phyloP scores from a whole-genome alignment of 495 filamentous ascomycete genomes.

The Neurospora tetrasperma region DNA sequence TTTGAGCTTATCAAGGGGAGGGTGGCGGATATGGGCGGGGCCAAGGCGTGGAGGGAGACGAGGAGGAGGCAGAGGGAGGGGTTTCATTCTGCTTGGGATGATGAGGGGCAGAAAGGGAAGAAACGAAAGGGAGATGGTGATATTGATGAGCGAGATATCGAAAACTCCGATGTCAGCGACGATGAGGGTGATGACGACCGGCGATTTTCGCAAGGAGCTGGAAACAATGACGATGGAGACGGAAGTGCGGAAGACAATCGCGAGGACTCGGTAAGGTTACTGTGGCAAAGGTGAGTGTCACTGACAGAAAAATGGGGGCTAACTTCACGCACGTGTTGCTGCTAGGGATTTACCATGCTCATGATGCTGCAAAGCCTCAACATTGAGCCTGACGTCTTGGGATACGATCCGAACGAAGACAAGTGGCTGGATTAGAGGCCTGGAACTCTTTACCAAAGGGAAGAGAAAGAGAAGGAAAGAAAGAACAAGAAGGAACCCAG shows the following conservation, averaged over 20 bases:
- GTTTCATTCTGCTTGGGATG: neutral
- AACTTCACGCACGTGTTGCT: conserved; percentile 2
- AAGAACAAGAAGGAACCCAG: neutral
- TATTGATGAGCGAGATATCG: conserved; percentile 2
- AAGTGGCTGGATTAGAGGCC: conserved; percentile 16
- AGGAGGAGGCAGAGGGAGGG: conserved; percentile 5
- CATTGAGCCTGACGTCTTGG: conserved; percentile 20
- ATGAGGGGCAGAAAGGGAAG: neutral
- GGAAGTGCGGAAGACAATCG: neutral
- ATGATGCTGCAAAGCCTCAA: conserved; percentile 26
- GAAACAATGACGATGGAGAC: conserved; percentile 5
- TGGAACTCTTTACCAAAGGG: neutral
- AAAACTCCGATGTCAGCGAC: neutral
- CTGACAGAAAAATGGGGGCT: neutral
- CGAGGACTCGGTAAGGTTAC: conserved; percentile 9
- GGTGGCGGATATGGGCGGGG: conserved; percentile 20
- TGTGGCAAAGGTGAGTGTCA: neutral
- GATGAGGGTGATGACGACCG: neutral
- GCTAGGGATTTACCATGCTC: conserved; percentile 21
- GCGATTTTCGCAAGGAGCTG: conserved; percentile 2
- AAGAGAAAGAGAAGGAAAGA: neutral
- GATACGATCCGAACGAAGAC: conserved; percentile 18
- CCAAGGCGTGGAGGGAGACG: conserved; percentile 17
- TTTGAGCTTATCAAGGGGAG: conserved; percentile 19
- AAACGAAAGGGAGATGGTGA: conserved; percentile 5